These are phyloP conservation scores for Coniochaeta prunicola DNA, from an alignment of 2,329 filamentous ascomycete species.

Conservation along the genomic window DNA sequence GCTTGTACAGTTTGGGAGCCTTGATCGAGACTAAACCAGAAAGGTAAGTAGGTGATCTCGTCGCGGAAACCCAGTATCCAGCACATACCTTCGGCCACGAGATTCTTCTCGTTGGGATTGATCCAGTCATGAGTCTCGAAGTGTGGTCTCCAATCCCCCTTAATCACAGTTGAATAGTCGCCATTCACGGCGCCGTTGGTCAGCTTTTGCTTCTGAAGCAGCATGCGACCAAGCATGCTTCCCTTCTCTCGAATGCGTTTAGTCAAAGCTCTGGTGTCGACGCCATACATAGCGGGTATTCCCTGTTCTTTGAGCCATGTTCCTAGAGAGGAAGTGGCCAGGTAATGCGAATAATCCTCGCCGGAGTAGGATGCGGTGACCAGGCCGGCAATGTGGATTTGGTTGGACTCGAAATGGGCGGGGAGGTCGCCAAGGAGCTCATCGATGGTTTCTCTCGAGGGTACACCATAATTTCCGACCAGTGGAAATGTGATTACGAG, in stretches of 20 bases:
- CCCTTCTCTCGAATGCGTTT: slow-evolving; percentile 91
- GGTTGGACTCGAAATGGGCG: slow-evolving; percentile 83
- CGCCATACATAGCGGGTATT: slow-evolving; percentile 87
- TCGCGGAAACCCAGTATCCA: slow-evolving; percentile 10
- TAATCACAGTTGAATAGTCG: slow-evolving; percentile 31
- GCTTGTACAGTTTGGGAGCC: slow-evolving; percentile 77
- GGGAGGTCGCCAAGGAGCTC: slow-evolving; percentile 79
- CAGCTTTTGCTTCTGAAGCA: slow-evolving; percentile 56
- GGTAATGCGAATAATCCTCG: slow-evolving; percentile 91
- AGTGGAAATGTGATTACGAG: slow-evolving; percentile 94
- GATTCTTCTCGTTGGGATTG: slow-evolving; percentile 86
- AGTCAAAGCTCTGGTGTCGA: slow-evolving; percentile 89
- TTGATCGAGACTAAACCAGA: slow-evolving; percentile 71
- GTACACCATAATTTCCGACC: slow-evolving; percentile 96
- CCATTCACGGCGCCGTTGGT: slow-evolving; percentile 34
- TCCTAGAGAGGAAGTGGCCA: slow-evolving; percentile 84
- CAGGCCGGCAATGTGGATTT: slow-evolving; percentile 91
- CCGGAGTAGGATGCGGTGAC: slow-evolving; percentile 88
- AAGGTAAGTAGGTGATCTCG: slow-evolving; percentile 25
- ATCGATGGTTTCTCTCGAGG: slow-evolving; percentile 77
- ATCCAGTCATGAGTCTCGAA: slow-evolving; percentile 85
- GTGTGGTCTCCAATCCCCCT: slow-evolving; percentile 39
- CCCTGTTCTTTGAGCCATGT: slow-evolving; percentile 95
- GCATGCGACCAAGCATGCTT: slow-evolving; percentile 90
- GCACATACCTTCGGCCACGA: slow-evolving; percentile 84